Evolutionary conservation across 257 asterid species (phyloP), one percentile per base, ranked within the genome.

Genomic region (Solanum pinnatisectum): DNA sequence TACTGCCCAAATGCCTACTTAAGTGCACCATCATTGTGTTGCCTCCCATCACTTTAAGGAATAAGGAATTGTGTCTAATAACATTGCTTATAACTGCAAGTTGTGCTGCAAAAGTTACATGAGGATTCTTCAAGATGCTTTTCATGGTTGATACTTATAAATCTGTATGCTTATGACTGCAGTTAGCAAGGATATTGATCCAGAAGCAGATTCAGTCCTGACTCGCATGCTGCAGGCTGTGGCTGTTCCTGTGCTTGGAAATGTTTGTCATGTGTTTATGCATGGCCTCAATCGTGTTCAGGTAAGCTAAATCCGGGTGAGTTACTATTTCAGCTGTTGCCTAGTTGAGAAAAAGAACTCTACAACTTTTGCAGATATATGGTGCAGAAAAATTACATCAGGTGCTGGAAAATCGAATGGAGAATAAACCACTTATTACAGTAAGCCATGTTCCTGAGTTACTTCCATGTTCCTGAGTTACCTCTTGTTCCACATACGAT

Each of bases 211-310:
- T 87, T 94, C 99, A 32, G 91, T 92, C 88, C 90, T 95, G 90
- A 93, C 96, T 42, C 94, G 96, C 39, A 89, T 94, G 93, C 93
- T 96, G 44, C 99, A 94, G 90, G 97, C 98, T 79, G 92, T 96
- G 86, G 96, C 98, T 88, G 98, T 94, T 89, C 98, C 99, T 86
- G 94, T 95, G 88, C 86, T 96, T 83, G 99, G 99, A 90, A 95
- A 96, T 91, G 96, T 94, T 88, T 96, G 98, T 89, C 98, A 96
- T 88, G 97, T 95, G 90, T 96, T 96, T 89, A 96, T 96, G 99
- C 99, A 96, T 90, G 99, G 99, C 68, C 92, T 96, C 88, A 96
- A 96, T 89, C 94, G 90, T 78, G 91, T 96, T 65, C 99, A 96
- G 93, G 99, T 94, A 85, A 78, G 46, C 40, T 63, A 59, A 72